Percentiles rank a stretch among this genome's conserved stretches.
Evolutionary conservation across 371 early-diverging fungal species (phyloP).

Genomic region (Parasitella parasitica): DNA sequence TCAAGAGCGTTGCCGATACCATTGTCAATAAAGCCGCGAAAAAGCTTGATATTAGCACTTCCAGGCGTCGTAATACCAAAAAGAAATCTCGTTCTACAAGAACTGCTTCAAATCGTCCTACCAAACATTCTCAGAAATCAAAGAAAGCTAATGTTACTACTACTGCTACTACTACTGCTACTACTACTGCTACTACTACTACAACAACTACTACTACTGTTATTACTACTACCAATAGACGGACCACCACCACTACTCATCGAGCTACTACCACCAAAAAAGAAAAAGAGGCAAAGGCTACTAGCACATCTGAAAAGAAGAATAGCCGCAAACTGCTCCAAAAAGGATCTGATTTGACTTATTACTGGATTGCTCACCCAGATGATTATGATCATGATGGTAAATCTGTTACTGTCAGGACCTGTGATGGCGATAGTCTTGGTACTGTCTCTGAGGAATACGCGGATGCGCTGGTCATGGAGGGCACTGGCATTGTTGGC

Average conservation of each 20-base stretch:
- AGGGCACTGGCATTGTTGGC: conserved; percentile 49
- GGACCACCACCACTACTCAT: conserved; percentile 8
- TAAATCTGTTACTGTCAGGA: conserved; percentile 37
- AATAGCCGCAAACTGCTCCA: conserved; percentile 38
- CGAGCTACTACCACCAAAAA: conserved; percentile 6
- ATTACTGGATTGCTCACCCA: conserved; percentile 53
- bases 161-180: neutral
- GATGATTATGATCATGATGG: conserved; percentile 32
- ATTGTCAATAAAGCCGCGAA: conserved; percentile 18
- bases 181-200: neutral
- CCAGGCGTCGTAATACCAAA: neutral
- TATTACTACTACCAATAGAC: neutral
- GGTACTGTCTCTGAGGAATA: conserved; percentile 42
- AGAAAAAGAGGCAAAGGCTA: neutral
- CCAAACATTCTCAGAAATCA: neutral
- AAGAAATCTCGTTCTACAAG: conserved; percentile 17
- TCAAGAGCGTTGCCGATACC: neutral
- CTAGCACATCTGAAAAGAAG: conserved; percentile 5
- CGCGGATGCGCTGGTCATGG: conserved; percentile 53
- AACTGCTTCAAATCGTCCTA: neutral
- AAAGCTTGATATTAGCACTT: conserved; percentile 16
- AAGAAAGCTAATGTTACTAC: conserved; percentile 14
- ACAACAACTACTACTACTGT: neutral
- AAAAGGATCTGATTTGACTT: conserved; percentile 39
- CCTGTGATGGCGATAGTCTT: conserved; percentile 42